phyloP scores from a whole-genome alignment of 257 asterid species.

The Solanum etuberosum region DNA sequence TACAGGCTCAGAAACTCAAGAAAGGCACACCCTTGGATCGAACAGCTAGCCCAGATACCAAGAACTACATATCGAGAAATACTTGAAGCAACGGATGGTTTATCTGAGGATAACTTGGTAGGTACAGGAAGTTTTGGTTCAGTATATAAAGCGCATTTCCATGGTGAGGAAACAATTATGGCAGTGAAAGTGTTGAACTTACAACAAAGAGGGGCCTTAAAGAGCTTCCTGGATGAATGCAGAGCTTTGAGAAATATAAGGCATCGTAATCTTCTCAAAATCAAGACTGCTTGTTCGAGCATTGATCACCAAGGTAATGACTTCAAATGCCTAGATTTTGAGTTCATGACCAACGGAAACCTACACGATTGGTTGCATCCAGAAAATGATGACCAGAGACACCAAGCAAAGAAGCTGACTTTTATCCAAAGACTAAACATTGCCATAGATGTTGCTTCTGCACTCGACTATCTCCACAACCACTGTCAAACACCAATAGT shows the following conservation, averaged over 20 bases:
- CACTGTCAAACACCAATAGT: slow-evolving; percentile 11
- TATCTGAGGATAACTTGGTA: slow-evolving; percentile 16
- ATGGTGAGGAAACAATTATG: background rate
- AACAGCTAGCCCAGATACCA: background rate
- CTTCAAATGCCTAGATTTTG: slow-evolving; percentile 23
- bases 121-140: slow-evolving; percentile 36
- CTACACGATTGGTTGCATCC: slow-evolving; percentile 26
- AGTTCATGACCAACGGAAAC: slow-evolving; percentile 27
- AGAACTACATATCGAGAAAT: slow-evolving; percentile 19
- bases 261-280: slow-evolving; percentile 28
- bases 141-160: slow-evolving; percentile 18
- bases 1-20: background rate
- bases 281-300: slow-evolving; percentile 24
- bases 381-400: background rate
- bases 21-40: background rate
- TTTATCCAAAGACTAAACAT: slow-evolving; percentile 15
- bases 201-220: slow-evolving; percentile 15
- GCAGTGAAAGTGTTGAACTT: slow-evolving; percentile 29
- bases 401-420: background rate
- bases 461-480: slow-evolving; percentile 31
- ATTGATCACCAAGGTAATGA: slow-evolving; percentile 22
- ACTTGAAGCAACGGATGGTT: slow-evolving; percentile 21
- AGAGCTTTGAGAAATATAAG: slow-evolving; percentile 17
- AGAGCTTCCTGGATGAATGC: slow-evolving; percentile 32
- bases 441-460: slow-evolving; percentile 29